These are phyloP conservation scores for Paraphoma sp. DNA, from an alignment of 2,329 filamentous ascomycete genomes.

Conservation along the genomic window DNA sequence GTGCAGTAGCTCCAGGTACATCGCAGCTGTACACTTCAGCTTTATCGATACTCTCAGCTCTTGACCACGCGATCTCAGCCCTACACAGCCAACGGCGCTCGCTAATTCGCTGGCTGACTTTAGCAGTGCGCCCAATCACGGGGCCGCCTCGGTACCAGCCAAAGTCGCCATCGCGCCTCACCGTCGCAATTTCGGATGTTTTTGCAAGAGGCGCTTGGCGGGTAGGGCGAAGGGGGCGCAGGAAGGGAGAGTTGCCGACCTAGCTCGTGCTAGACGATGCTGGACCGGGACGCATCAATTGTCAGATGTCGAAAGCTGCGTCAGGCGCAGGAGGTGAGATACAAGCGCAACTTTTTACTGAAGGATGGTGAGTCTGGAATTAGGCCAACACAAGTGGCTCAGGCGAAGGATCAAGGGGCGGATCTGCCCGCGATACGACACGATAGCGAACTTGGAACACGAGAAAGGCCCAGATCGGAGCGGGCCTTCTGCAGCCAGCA, in stretches of 20 bases:
- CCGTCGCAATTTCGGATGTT: slow-evolving; percentile 19
- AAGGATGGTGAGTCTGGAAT: not conserved
- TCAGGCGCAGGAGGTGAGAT: too few relatives aligned
- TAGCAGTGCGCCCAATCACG: slow-evolving; percentile 9
- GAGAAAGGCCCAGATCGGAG: not conserved
- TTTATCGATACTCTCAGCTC: slow-evolving; percentile 2
- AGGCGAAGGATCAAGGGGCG: slow-evolving; percentile 1
- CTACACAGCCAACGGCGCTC: not conserved
- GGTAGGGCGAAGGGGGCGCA: slow-evolving; percentile 3
- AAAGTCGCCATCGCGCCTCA: slow-evolving; percentile 8
- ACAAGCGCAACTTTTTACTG: too few relatives aligned
- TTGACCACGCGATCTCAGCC: slow-evolving; percentile 3
- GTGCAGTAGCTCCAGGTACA: not conserved
- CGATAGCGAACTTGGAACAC: slow-evolving; percentile 1
- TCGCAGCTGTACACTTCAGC: not conserved
- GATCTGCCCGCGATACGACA: slow-evolving; percentile 7
- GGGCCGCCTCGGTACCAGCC: slow-evolving; percentile 10
- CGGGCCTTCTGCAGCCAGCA: not conserved
- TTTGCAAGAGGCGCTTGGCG: slow-evolving; percentile 7
- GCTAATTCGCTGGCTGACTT: slow-evolving; percentile 4
- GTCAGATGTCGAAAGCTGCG: too few relatives aligned
- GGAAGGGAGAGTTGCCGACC: not conserved
- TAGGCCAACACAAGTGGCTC: not conserved
- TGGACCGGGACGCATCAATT: too few relatives aligned
- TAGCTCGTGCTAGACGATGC: too few relatives aligned